Base-by-base conservation (phyloP, 345 rosid genomes). In the Populus davidiana region DNA sequence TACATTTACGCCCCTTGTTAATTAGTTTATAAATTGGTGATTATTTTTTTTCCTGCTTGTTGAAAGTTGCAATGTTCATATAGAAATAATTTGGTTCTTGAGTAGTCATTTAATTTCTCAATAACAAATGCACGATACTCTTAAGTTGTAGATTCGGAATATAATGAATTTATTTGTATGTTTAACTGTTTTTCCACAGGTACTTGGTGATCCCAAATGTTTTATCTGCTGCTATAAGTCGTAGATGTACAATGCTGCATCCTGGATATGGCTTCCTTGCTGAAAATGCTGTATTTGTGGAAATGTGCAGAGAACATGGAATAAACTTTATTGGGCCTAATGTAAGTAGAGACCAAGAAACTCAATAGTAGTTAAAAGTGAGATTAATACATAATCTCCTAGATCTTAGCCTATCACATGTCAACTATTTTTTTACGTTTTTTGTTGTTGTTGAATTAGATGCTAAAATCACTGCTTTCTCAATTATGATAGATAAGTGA, bases 201-300 rank as follows among this genome's bases (percentile, higher is more conserved):
- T 96, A 93, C 80, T 86, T 96, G 71, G 76, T 92, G 84, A 91
- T 92, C 67, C 92, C 93, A 8, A 96, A 96, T 88, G 99, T 93
- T 80, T 77, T 96, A 44, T 91, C 99, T 17, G 99, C 98, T 79
- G 99, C 99, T 67, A 87, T 90, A 20, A 96, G 94, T 86, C 90
- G 91, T 13, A 85, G 88, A 54, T 96, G 99, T 80, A 93, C 98
- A 35, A 93, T 96, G 99, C 88, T 96, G 67, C 99, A 96, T 89
- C 99, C 99, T 79, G 99, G 99, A 77, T 96, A 96, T 81, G 99
- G 99, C 23, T 93, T 96, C 86, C 98, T 96, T 78, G 90, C 99
- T 27, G 99, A 96, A 83, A 96, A 96, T 83, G 98, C 99, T 68
- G 88, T 83, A 10, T 96, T 96, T 77, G 99, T 96, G 70, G 98